A percentile compares a stretch with the other conserved stretches of the same genome.
These are phyloP conservation scores for Limnomonas spitsbergensis DNA, from an alignment of 139 green algal species.

Conservation along the genomic window DNA sequence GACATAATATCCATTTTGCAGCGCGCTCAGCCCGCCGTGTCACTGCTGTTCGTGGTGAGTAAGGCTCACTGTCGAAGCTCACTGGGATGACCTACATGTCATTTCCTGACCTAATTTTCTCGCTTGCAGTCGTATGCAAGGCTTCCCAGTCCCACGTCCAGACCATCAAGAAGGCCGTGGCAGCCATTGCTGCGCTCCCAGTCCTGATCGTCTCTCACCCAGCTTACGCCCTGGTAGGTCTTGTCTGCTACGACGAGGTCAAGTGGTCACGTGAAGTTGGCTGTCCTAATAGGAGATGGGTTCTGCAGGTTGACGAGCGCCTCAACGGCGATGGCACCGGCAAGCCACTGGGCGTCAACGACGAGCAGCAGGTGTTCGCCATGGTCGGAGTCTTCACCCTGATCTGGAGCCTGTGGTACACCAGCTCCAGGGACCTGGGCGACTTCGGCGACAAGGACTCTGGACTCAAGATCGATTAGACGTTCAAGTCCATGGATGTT, in stretches of 20 bases:
- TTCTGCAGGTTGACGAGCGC: slow-evolving; percentile 66
- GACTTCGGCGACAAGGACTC: slow-evolving; percentile 37
- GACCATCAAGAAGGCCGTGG: slow-evolving; percentile 49
- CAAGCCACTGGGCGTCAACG: slow-evolving; percentile 60
- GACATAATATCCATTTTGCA: neutral
- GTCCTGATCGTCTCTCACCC: slow-evolving; percentile 44
- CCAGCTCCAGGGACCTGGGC: slow-evolving; percentile 17
- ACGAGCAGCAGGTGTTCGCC: slow-evolving; percentile 52
- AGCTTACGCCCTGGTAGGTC: slow-evolving; percentile 57
- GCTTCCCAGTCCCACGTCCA: slow-evolving; percentile 16
- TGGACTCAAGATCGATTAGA: slow-evolving; percentile 41
- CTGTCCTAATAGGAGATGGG: neutral
- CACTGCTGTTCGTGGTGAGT: neutral
- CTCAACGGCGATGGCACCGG: slow-evolving; percentile 70
- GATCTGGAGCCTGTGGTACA: slow-evolving; percentile 51
- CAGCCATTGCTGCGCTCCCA: slow-evolving; percentile 29
- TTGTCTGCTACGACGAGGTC: too few species aligned
- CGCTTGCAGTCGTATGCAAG: slow-evolving; percentile 46
- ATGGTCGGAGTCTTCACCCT: slow-evolving; percentile 44
- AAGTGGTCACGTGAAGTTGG: neutral
- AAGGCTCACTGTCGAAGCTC: too few species aligned
- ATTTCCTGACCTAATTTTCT: neutral
- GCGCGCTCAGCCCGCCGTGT: neutral
- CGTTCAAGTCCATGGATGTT: neutral
- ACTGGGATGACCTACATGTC: neutral